Evolutionary conservation across 2,329 filamentous ascomycete species (phyloP).

Genomic region (Diaporthe sp.): DNA sequence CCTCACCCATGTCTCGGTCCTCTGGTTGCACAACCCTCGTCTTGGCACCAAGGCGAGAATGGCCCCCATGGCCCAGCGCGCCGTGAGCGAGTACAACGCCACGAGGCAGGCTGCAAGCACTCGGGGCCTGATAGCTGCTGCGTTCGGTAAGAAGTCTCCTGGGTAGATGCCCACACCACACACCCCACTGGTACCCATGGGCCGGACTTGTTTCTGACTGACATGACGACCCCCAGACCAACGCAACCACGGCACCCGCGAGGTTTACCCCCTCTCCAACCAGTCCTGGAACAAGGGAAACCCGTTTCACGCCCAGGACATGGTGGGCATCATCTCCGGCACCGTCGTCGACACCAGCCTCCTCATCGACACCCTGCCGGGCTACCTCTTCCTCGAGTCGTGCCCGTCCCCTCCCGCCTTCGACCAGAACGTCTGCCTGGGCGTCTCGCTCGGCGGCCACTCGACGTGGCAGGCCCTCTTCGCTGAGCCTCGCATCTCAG

Average conservation of each 20-base stretch:
- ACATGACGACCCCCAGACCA: constrained; percentile 71
- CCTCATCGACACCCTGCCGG: constrained; percentile 83
- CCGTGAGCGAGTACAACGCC: constrained; percentile 78
- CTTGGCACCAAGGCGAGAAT: constrained; percentile 80
- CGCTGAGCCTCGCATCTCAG: constrained; percentile 82
- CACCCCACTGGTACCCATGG: neutral
- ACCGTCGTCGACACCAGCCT: constrained; percentile 82
- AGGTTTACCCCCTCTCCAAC: constrained; percentile 78
- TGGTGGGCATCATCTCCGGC: constrained; percentile 83
- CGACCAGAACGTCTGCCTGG: constrained; percentile 80
- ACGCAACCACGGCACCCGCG: constrained; percentile 87
- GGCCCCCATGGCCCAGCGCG: constrained; percentile 78
- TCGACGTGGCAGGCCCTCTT: constrained; percentile 88
- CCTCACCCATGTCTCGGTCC: constrained; percentile 74
- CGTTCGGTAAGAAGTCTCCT: constrained; percentile 65
- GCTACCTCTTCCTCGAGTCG: constrained; percentile 75
- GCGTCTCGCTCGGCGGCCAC: constrained; percentile 90
- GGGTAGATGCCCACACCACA: neutral
- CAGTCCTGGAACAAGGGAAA: constrained; percentile 86
- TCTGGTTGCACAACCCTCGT: constrained; percentile 94
- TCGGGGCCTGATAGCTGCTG: constrained; percentile 81
- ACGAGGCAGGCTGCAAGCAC: constrained; percentile 49
- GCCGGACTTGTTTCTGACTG: neutral
- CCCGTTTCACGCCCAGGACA: constrained; percentile 86
- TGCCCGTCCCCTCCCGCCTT: constrained; percentile 53